Evolutionary conservation across 805 yeast species (phyloP).

Genomic region (Pichia occidentalis): DNA sequence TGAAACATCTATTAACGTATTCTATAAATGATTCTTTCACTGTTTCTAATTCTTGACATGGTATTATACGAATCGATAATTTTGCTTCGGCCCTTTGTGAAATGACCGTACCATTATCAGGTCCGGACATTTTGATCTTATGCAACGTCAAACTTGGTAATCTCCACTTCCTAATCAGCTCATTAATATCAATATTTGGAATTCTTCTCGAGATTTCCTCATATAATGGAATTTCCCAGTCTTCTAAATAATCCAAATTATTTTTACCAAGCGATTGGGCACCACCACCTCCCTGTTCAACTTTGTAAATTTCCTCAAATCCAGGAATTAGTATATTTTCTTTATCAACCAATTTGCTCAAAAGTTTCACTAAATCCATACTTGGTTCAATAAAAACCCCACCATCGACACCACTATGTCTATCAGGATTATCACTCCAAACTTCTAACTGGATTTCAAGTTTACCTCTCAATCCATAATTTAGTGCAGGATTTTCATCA

Average conservation of each 20-base stretch:
- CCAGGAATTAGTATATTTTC: conserved; percentile 59
- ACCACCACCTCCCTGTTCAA: no score
- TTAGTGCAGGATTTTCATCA: conserved; percentile 80
- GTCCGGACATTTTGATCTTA: conserved; percentile 79
- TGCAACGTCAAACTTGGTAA: conserved; percentile 86
- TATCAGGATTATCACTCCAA: conserved; percentile 69
- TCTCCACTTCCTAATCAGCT: conserved; percentile 78
- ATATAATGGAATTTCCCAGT: conserved; percentile 54
- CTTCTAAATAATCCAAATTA: conserved; percentile 20
- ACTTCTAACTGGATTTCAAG: conserved; percentile 71
- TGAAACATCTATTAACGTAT: conserved; percentile 45
- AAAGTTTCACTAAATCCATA: conserved; percentile 68
- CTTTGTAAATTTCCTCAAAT: conserved; percentile 16
- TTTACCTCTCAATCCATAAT: conserved; percentile 92
- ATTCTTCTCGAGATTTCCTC: conserved; percentile 47
- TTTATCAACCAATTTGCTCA: conserved; percentile 56
- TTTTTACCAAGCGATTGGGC: no score
- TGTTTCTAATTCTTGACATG: conserved; percentile 66
- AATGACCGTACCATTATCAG: conserved; percentile 82
- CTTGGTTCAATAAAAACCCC: conserved; percentile 88
- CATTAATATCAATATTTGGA: conserved; percentile 30
- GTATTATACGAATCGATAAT: conserved; percentile 80
- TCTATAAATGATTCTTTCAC: conserved; percentile 46
- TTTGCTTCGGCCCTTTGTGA: conserved; percentile 75
- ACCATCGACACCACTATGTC: conserved; percentile 96